These are phyloP conservation scores for Cyberlindnera bimundalis DNA, from an alignment of 805 yeast genomes.

Conservation along the genomic window DNA sequence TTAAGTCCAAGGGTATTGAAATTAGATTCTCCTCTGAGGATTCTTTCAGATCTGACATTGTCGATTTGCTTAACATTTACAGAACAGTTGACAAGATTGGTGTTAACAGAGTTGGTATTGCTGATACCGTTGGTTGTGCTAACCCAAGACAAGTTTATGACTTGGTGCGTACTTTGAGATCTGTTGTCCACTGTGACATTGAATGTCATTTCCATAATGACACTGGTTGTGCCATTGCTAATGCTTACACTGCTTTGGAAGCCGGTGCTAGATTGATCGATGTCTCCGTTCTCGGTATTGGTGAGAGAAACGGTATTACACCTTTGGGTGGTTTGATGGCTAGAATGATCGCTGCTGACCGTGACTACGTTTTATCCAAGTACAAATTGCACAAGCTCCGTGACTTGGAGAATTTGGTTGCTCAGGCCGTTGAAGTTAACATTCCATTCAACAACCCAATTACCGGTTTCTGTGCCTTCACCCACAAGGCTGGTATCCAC, in stretches of 20 bases:
- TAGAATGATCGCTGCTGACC: conserved; percentile 97
- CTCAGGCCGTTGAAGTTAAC: conserved; percentile 95
- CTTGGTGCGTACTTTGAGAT: conserved; percentile 86
- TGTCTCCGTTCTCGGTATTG: conserved; percentile 94
- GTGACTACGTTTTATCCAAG: conserved; percentile 91
- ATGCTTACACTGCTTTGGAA: conserved; percentile 96
- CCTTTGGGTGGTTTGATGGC: conserved; percentile 99
- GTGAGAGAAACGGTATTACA: conserved; percentile 98
- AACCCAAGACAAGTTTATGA: conserved; percentile 99
- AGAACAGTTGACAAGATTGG: conserved; percentile 96
- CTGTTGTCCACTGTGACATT: conserved; percentile 93
- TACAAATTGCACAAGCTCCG: conserved; percentile 94
- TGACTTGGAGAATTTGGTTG: conserved; percentile 93
- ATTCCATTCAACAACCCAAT: conserved; percentile 98
- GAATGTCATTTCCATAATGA: conserved; percentile 99
- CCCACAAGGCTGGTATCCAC: conserved; percentile 99
- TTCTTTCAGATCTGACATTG: conserved; percentile 94
- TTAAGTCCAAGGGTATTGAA: conserved; percentile 94
- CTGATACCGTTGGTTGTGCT: conserved; percentile 98
- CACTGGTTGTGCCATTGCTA: conserved; percentile 98
- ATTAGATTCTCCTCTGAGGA: conserved; percentile 96
- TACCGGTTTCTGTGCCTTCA: conserved; percentile 99
- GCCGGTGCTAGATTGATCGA: conserved; percentile 96
- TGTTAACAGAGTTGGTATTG: conserved; percentile 98
- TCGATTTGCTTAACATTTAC: conserved; percentile 91